Evolutionary conservation across 768 basidiomycete species (phyloP).

Genomic region (Clitopilus passeckerianus): DNA sequence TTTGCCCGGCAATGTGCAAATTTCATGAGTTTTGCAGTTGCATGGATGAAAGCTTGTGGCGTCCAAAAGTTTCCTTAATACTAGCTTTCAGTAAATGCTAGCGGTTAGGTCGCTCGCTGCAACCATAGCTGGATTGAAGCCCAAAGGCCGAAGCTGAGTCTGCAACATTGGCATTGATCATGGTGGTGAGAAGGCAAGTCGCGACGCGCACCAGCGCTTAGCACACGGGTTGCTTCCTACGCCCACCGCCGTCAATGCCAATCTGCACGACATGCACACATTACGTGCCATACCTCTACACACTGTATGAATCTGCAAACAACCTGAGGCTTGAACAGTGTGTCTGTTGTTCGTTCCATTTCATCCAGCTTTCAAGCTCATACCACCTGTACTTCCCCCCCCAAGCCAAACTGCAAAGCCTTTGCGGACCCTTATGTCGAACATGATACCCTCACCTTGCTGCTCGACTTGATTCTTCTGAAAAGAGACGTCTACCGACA

Average conservation of each 20-base stretch:
- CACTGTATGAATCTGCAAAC: slow-evolving; percentile 72
- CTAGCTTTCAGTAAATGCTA: too few species aligned
- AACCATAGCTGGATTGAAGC: too few species aligned
- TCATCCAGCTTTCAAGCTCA: not conserved
- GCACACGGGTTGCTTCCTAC: not conserved
- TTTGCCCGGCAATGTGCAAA: too few species aligned
- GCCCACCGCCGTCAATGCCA: slow-evolving; percentile 45
- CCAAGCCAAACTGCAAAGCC: slow-evolving; percentile 49
- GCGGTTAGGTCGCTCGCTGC: too few species aligned
- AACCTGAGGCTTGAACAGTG: slow-evolving; percentile 84
- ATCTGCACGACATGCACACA: slow-evolving; percentile 76
- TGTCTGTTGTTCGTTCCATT: slow-evolving; percentile 37
- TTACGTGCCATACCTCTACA: slow-evolving; percentile 68
- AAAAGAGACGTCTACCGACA: slow-evolving; percentile 82
- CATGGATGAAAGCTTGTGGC: too few species aligned
- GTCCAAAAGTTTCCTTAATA: too few species aligned
- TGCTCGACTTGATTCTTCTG: slow-evolving; percentile 77
- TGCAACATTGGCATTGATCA: not conserved
- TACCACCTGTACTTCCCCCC: not conserved
- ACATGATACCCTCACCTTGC: slow-evolving; percentile 66
- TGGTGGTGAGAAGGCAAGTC: not conserved
- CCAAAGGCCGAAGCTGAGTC: too few species aligned
- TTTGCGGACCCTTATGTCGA: slow-evolving; percentile 90
- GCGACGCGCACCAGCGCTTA: not conserved
- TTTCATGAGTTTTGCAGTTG: too few species aligned